A percentile compares a stretch with the other conserved stretches of the same genome.
These are phyloP conservation scores for Cardamine chenopodiifolia DNA, from an alignment of 345 rosid genomes.

Conservation along the genomic window DNA sequence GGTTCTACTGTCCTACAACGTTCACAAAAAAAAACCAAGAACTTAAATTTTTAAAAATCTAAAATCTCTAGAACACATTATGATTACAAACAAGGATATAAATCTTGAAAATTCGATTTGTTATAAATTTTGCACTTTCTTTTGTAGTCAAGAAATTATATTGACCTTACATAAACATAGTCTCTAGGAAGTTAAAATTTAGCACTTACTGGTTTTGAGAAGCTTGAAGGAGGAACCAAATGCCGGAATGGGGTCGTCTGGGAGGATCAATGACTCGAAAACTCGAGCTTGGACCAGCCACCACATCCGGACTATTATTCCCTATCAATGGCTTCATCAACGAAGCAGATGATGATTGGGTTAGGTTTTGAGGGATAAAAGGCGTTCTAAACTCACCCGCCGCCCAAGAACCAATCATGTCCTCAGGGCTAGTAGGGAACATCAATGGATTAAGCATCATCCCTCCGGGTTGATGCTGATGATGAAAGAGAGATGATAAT, in stretches of 20 bases:
- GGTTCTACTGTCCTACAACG: slow-evolving; percentile 63
- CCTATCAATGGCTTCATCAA: slow-evolving; percentile 56
- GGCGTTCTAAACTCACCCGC: slow-evolving; percentile 68
- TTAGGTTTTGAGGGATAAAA: slow-evolving; percentile 46
- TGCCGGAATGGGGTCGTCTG: slow-evolving; percentile 76
- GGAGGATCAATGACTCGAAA: slow-evolving; percentile 80
- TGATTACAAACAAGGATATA: background rate
- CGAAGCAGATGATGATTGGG: slow-evolving; percentile 47
- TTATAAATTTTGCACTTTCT: background rate
- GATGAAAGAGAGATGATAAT: slow-evolving; percentile 42
- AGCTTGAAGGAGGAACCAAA: slow-evolving; percentile 95
- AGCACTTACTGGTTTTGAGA: slow-evolving; percentile 89
- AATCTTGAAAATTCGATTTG: background rate
- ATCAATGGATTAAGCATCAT: slow-evolving; percentile 48
- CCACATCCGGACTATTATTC: slow-evolving; percentile 47
- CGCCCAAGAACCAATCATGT: slow-evolving; percentile 50
- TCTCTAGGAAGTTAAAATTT: background rate
- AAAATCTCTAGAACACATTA: background rate
- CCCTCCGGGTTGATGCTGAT: slow-evolving; percentile 47
- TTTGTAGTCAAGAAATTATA: background rate
- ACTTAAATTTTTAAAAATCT: background rate
- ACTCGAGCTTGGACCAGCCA: slow-evolving; percentile 66
- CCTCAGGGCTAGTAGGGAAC: slow-evolving; percentile 50
- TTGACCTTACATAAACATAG: background rate
- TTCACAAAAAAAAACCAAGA: slow-evolving; percentile 2